Evolutionary conservation across 1,284 basidiomycete species (phyloP), one percentile per base, ranked within the genome.

Genomic region (Lentinus polychrous): DNA sequence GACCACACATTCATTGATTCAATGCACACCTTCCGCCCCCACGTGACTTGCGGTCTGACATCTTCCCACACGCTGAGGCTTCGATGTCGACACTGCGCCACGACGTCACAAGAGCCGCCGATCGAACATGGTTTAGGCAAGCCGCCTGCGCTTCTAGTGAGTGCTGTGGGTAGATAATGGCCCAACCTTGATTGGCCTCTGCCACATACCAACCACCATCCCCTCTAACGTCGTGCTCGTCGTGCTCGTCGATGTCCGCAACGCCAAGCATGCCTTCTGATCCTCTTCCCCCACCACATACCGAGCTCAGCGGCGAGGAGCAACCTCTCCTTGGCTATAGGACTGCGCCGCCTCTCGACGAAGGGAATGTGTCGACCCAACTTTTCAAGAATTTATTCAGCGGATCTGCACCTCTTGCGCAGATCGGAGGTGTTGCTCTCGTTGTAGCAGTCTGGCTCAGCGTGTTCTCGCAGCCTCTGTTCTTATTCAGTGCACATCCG

Each of bases 401-500:
- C 33, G 41, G 47, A 10, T 15, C 47, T 15, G 47, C 47, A 4
- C 37, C 43, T 23, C 5, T 49, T 20, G 47, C 47, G 11, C 47
- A 49, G 36, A 43, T 49, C 14, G 47, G 47, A 5, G 47, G 47
- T 14, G 24, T 49, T 31, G 47, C 41, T 3, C 39, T 49, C 17
- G 47, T 49, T 7, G 32, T 49, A 15, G 42, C 23, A 37, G 41
- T 49, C 10, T 49, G 42, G 40, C 20, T 27, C 10, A 36, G 40
- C 38, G 24, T 43, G 6, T 43, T 43, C 40, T 20, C 11, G 31
- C 40, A 49, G 11, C 23, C 42, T 17, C 23, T 43, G 17, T 15
- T 22, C 5, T 22, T 49, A 17, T 49, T 49, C 47, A 49, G 39
- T 33, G 47, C 41, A 22, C 47, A 49, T 23, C 47, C 47, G 27